Conservation (phyloP, 1,284 basidiomycete species). For the Ganoderma leucocontextum region DNA sequence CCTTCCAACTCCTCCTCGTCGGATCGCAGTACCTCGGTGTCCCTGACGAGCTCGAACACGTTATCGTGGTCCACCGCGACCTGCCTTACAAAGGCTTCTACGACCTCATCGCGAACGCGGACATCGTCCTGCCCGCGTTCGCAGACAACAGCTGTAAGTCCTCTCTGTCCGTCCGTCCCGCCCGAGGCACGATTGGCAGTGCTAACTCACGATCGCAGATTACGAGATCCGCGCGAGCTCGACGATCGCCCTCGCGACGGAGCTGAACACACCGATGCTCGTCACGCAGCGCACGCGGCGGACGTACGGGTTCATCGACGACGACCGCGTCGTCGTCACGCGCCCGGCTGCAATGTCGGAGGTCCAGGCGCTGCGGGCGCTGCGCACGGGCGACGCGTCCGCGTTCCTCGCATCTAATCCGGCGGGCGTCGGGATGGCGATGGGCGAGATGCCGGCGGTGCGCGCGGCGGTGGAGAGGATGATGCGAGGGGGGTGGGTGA, state of each 20-base stretch:
- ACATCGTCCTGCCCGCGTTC: slow-evolving; percentile 50
- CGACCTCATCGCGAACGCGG: slow-evolving; percentile 45
- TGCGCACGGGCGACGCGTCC: slow-evolving; percentile 40
- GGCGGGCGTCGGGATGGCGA: slow-evolving; percentile 24
- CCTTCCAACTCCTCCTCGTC: slow-evolving; percentile 46
- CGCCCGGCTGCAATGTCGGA: slow-evolving; percentile 49
- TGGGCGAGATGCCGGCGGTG: slow-evolving; percentile 26
- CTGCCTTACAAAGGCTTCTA: slow-evolving; percentile 47
- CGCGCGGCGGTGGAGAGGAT: slow-evolving; percentile 28
- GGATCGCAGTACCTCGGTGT: slow-evolving; percentile 46
- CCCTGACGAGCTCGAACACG: slow-evolving; percentile 43
- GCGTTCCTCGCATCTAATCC: slow-evolving; percentile 34
- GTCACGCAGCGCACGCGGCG: slow-evolving; percentile 45
- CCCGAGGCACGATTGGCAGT: not conserved
- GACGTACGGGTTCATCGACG: slow-evolving; percentile 47
- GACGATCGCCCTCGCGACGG: slow-evolving; percentile 47
- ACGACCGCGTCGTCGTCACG: slow-evolving; percentile 45
- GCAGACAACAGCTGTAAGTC: slow-evolving; percentile 36
- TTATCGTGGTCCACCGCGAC: slow-evolving; percentile 43
- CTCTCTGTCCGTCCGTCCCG: not conserved
- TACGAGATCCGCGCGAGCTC: slow-evolving; percentile 49
- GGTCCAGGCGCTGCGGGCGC: slow-evolving; percentile 45
- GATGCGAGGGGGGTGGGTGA: slow-evolving; percentile 33
- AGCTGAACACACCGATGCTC: slow-evolving; percentile 48
- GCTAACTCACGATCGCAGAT: slow-evolving; percentile 26